Evolutionary conservation across 257 asterid genomes (phyloP).

Genomic region (Jasminum sambac): DNA sequence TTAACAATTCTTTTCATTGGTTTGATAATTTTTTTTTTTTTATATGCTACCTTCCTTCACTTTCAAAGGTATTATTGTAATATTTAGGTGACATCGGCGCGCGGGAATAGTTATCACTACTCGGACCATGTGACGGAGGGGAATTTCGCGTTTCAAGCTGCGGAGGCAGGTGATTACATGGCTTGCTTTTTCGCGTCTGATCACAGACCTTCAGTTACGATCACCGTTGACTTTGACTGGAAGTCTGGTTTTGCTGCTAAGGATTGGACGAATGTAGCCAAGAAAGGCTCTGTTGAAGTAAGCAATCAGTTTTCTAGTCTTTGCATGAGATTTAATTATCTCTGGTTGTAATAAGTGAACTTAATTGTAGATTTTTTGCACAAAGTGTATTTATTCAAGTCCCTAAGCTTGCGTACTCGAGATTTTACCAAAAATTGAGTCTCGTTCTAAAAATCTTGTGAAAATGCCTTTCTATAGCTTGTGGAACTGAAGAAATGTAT

Average conservation of each 20-base stretch:
- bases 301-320: constrained; percentile 18
- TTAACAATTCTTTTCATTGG: too few relatives aligned
- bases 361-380: too few relatives aligned
- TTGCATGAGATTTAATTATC: too few relatives aligned
- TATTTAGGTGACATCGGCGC: constrained; percentile 74
- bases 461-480: not conserved
- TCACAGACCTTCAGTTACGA: constrained; percentile 57
- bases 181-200: constrained; percentile 82
- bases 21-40: too few relatives aligned
- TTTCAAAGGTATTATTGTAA: constrained; percentile 4
- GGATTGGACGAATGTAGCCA: constrained; percentile 90
- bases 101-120: constrained; percentile 80
- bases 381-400: too few relatives aligned
- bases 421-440: not conserved
- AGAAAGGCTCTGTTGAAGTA: constrained; percentile 92
- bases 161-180: constrained; percentile 84
- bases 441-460: not conserved
- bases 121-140: constrained; percentile 79
- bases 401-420: not conserved
- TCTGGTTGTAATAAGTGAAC: too few relatives aligned
- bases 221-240: constrained; percentile 86
- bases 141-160: constrained; percentile 77
- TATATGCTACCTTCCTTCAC: too few relatives aligned
- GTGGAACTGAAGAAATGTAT: not conserved
- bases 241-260: constrained; percentile 92